phyloP scores from a whole-genome alignment of 148 eudicot species.

The Cornus controversa region DNA sequence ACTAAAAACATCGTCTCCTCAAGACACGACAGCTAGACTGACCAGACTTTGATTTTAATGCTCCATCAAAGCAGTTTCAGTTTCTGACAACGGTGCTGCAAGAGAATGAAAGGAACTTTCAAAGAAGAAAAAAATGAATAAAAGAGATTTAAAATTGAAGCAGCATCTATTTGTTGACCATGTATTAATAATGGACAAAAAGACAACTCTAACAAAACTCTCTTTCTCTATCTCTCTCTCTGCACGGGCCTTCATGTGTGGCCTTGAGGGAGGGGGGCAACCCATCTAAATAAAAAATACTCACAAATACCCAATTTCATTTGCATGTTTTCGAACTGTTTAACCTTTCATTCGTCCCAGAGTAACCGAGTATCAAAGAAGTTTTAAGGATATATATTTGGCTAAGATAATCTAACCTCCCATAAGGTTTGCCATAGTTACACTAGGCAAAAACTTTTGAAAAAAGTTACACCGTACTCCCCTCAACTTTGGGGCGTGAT shows the following conservation, averaged over 20 bases:
- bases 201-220: too few relatives aligned
- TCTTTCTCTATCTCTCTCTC: too few relatives aligned
- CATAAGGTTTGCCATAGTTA: too few relatives aligned
- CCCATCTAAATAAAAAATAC: not conserved
- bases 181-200: too few relatives aligned
- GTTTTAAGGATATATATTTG: not conserved
- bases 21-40: not conserved
- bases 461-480: too few relatives aligned
- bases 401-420: too few relatives aligned
- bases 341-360: not conserved
- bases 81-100: conserved; percentile 96
- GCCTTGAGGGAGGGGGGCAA: too few relatives aligned
- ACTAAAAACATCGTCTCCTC: not conserved
- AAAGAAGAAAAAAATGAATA: not conserved
- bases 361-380: not conserved
- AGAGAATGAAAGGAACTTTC: conserved; percentile 14
- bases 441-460: too few relatives aligned
- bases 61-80: conserved; percentile 91
- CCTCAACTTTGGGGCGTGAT: too few relatives aligned
- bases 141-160: not conserved
- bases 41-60: conserved; percentile 31
- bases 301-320: not conserved
- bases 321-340: not conserved
- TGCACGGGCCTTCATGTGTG: too few relatives aligned
- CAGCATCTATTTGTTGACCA: not conserved